These are phyloP conservation scores for Purpureocillium lavendulum DNA, from an alignment of 2,329 filamentous ascomycete genomes.

Conservation along the genomic window DNA sequence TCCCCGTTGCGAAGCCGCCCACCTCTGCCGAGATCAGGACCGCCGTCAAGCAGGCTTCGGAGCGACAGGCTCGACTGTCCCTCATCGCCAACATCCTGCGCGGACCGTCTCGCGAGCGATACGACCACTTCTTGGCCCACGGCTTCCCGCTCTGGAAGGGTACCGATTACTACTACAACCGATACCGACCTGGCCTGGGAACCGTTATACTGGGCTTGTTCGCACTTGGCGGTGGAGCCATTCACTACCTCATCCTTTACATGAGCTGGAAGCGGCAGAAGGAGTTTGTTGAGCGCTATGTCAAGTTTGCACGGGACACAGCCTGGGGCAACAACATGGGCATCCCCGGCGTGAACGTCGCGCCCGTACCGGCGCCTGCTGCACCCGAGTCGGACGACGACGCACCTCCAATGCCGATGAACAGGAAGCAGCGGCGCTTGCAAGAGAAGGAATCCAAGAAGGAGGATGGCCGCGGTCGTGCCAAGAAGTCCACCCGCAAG, in stretches of 20 bases:
- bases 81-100: conserved; percentile 81
- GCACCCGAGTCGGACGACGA: conserved; percentile 38
- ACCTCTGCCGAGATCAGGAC: conserved; percentile 66
- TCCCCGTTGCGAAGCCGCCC: conserved; percentile 62
- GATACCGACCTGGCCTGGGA: conserved; percentile 84
- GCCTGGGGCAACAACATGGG: conserved; percentile 82
- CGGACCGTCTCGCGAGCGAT: conserved; percentile 72
- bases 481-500: conserved; percentile 33
- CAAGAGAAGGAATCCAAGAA: conserved; percentile 40
- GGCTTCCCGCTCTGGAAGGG: conserved; percentile 96
- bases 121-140: conserved; percentile 88
- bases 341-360: conserved; percentile 57
- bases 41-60: conserved; percentile 71
- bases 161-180: conserved; percentile 95
- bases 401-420: conserved; percentile 56
- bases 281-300: conserved; percentile 87
- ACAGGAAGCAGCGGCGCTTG: conserved; percentile 47
- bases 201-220: conserved; percentile 78
- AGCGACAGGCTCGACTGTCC: conserved; percentile 75
- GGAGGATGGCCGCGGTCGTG: conserved; percentile 49
- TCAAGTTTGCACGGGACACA: conserved; percentile 76
- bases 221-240: conserved; percentile 70
- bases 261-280: conserved; percentile 84
- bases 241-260: conserved; percentile 79
- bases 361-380: conserved; percentile 31